Percentiles rank a stretch among this genome's conserved stretches.
Evolutionary conservation across 345 rosid species (phyloP).

Genomic region (Corchorus olitorius): DNA sequence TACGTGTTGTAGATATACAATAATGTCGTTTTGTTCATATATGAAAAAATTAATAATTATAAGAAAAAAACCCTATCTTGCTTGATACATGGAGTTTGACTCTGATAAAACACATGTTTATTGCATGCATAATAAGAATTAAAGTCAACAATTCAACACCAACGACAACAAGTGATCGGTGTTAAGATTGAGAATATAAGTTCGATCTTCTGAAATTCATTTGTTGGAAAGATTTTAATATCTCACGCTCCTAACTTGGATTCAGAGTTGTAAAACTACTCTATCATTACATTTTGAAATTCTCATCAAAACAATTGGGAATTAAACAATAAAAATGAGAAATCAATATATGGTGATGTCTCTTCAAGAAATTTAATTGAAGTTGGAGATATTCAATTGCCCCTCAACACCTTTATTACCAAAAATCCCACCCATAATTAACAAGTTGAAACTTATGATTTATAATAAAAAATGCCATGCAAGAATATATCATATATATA

Average conservation of each 20-base stretch:
- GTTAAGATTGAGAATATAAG: no score
- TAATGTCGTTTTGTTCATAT: neutral
- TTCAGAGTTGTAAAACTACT: neutral
- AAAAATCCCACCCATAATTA: neutral
- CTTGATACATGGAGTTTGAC: neutral
- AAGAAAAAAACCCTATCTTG: neutral
- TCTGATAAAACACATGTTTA: neutral
- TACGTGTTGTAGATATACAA: neutral
- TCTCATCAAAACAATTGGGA: neutral
- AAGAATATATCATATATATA: neutral
- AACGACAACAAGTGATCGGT: no score
- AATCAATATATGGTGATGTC: neutral
- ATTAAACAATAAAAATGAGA: neutral
- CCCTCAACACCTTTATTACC: neutral
- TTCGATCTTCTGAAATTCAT: no score
- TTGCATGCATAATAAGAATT: neutral
- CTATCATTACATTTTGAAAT: neutral
- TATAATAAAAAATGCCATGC: neutral
- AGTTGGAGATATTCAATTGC: neutral
- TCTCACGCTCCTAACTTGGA: no score
- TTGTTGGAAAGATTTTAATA: no score
- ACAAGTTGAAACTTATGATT: neutral
- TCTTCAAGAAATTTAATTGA: no score
- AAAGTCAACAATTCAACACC: neutral
- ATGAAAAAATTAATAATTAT: neutral